Conservation (phyloP, 305 asterid genomes). For the Fraxinus paxiana region DNA sequence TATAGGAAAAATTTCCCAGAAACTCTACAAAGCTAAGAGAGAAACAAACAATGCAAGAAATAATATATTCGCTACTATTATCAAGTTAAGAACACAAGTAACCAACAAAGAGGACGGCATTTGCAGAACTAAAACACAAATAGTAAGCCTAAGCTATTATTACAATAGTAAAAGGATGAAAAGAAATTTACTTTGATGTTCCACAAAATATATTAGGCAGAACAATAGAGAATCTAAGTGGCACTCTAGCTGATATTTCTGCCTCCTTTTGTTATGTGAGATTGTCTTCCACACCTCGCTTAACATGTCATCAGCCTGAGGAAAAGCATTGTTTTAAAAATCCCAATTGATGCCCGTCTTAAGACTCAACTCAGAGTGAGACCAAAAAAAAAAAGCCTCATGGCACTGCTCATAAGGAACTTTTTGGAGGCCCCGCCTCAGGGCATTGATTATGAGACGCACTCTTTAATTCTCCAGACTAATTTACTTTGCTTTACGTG, state of each 20-base stretch:
- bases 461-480: neutral
- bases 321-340: neutral
- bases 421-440: neutral
- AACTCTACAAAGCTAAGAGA: neutral
- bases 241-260: neutral
- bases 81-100: neutral
- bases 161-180: neutral
- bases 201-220: neutral
- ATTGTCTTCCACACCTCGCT: neutral
- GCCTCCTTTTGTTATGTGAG: neutral
- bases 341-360: neutral
- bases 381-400: neutral
- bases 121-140: neutral
- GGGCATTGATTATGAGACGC: neutral
- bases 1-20: neutral
- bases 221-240: neutral
- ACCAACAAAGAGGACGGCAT: neutral
- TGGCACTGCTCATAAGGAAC: neutral
- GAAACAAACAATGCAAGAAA: neutral
- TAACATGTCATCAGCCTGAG: neutral
- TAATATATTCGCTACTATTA: neutral
- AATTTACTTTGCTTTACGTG: neutral
- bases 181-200: neutral
- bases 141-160: neutral
- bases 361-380: neutral